Conservation (phyloP, 1,284 basidiomycete genomes). For the Chalciporus sp. region DNA sequence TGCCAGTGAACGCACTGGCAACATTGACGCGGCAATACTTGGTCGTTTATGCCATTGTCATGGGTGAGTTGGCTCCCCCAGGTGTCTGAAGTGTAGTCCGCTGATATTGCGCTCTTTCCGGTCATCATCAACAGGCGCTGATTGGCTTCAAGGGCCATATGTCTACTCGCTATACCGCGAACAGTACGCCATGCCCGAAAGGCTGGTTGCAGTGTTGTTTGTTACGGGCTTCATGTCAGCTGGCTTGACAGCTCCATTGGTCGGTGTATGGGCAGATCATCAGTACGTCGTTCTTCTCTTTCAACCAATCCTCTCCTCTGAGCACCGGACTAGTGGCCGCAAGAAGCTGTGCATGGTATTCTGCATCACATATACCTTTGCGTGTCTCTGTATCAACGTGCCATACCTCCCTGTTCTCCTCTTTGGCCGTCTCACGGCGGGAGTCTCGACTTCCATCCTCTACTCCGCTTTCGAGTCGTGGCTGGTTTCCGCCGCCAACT, state of each 20-base stretch:
- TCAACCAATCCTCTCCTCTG: background rate
- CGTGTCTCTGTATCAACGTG: conserved; percentile 60
- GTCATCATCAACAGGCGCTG: conserved; percentile 51
- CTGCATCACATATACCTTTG: conserved; percentile 61
- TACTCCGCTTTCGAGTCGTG: conserved; percentile 77
- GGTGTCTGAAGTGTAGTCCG: background rate
- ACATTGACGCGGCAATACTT: conserved; percentile 60
- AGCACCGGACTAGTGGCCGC: conserved; percentile 48
- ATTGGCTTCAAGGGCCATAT: conserved; percentile 81
- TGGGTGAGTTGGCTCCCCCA: conserved; percentile 49
- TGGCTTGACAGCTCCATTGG: conserved; percentile 64
- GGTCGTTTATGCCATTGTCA: conserved; percentile 69
- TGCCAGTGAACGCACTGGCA: conserved; percentile 33
- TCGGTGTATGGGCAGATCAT: conserved; percentile 77
- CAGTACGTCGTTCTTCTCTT: conserved; percentile 47
- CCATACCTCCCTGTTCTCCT: conserved; percentile 60
- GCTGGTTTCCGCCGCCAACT: conserved; percentile 63
- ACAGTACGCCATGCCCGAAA: conserved; percentile 65
- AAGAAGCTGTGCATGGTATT: conserved; percentile 66
- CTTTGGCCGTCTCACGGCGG: conserved; percentile 63
- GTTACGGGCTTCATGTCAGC: conserved; percentile 75
- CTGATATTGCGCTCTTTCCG: conserved; percentile 3
- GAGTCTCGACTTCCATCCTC: conserved; percentile 72
- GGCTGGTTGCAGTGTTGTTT: conserved; percentile 67
- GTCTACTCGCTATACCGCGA: conserved; percentile 73